phyloP scores from a whole-genome alignment of 768 basidiomycete species.

The Auriscalpium microsporum region DNA sequence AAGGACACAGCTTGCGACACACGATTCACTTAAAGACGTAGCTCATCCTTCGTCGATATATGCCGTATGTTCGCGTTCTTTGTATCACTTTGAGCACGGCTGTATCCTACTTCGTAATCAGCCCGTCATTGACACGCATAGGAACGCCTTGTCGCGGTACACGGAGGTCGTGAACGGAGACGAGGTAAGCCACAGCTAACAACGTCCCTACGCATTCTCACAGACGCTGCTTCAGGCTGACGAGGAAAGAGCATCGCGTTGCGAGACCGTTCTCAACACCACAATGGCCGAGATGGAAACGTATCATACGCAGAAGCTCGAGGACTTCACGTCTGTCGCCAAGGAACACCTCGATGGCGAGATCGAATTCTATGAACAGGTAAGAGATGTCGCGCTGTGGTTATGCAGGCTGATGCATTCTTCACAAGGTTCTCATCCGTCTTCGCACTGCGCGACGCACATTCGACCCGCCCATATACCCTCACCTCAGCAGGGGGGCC shows the following conservation, averaged over 20 bases:
- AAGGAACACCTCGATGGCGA: slow-evolving; percentile 72
- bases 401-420: neutral
- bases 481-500: slow-evolving; percentile 39
- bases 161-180: slow-evolving; percentile 38
- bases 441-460: slow-evolving; percentile 47
- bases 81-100: neutral
- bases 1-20: slow-evolving; percentile 61
- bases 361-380: slow-evolving; percentile 69
- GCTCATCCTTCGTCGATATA: slow-evolving; percentile 71
- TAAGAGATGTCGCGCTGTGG: slow-evolving; percentile 15
- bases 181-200: slow-evolving; percentile 19
- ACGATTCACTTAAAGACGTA: slow-evolving; percentile 66
- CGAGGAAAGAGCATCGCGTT: slow-evolving; percentile 61
- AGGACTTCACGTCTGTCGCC: slow-evolving; percentile 53
- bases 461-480: slow-evolving; percentile 43
- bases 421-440: slow-evolving; percentile 43
- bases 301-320: slow-evolving; percentile 64
- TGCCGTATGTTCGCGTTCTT: slow-evolving; percentile 34
- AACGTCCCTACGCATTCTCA: neutral
- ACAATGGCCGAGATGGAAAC: slow-evolving; percentile 86
- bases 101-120: slow-evolving; percentile 19
- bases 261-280: slow-evolving; percentile 81
- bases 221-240: slow-evolving; percentile 34
- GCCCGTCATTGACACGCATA: slow-evolving; percentile 71
- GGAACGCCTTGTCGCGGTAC: slow-evolving; percentile 59